A percentile compares a stretch with the other conserved stretches of the same genome.
Evolutionary conservation across 352 stramenopile species (phyloP).

Genomic region (Globisporangium splendens): DNA sequence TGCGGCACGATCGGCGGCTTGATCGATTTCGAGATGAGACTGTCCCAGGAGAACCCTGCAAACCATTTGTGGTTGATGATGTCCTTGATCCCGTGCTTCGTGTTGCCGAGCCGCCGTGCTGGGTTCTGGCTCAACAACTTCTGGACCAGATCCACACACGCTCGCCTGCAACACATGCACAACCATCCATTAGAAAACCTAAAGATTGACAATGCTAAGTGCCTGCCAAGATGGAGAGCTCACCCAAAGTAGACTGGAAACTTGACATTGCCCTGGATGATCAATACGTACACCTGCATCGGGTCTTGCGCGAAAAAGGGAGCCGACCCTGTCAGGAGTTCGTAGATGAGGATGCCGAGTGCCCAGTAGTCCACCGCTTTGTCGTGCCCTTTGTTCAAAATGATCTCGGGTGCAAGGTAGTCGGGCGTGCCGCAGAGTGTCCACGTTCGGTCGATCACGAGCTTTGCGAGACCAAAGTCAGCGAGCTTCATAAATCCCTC

Average conservation of each 20-base stretch:
- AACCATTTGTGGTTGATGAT: slow-evolving; percentile 88
- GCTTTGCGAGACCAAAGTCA: slow-evolving; percentile 91
- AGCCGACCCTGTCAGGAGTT: slow-evolving; percentile 82
- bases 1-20: slow-evolving; percentile 73
- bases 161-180: slow-evolving; percentile 28
- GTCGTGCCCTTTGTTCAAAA: slow-evolving; percentile 89
- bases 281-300: slow-evolving; percentile 91
- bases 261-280: slow-evolving; percentile 85
- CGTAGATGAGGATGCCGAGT: slow-evolving; percentile 87
- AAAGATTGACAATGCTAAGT: neutral
- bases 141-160: slow-evolving; percentile 83
- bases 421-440: slow-evolving; percentile 91
- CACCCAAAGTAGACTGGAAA: slow-evolving; percentile 82
- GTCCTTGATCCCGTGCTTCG: slow-evolving; percentile 82
- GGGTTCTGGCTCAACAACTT: slow-evolving; percentile 83
- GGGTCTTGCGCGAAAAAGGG: slow-evolving; percentile 90
- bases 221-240: slow-evolving; percentile 4
- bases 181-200: neutral
- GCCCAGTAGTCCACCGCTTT: slow-evolving; percentile 91
- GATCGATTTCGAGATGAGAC: slow-evolving; percentile 51
- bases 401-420: slow-evolving; percentile 92
- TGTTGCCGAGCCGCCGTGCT: slow-evolving; percentile 68
- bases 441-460: slow-evolving; percentile 83
- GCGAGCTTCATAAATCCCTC: slow-evolving; percentile 88
- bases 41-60: slow-evolving; percentile 63